Conservation (phyloP, 78 protist genomes). For the Emiliania huxleyi region DNA sequence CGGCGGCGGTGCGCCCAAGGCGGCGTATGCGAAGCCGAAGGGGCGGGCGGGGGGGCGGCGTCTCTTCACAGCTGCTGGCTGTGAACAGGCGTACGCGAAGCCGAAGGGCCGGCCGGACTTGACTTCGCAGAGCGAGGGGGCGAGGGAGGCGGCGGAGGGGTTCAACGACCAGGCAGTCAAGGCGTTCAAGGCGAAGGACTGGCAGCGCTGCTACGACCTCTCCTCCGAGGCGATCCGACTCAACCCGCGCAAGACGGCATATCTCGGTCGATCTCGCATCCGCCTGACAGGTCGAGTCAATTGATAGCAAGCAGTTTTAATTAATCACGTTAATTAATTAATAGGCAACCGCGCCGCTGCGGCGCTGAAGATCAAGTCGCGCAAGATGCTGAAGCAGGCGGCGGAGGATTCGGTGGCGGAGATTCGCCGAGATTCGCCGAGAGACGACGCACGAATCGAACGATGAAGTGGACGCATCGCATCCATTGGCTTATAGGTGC, state of each 20-base stretch:
- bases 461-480: too few species aligned
- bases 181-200: background rate
- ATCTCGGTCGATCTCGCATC: too few species aligned
- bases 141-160: background rate
- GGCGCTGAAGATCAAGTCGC: background rate
- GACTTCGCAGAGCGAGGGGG: background rate
- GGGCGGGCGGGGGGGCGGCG: too few species aligned
- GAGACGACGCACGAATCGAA: too few species aligned
- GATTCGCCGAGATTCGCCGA: too few species aligned
- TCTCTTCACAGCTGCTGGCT: background rate
- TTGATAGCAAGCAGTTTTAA: too few species aligned
- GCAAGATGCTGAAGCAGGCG: background rate
- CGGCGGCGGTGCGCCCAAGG: too few species aligned
- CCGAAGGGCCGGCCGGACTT: background rate
- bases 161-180: background rate
- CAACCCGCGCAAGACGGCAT: background rate
- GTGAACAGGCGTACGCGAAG: background rate
- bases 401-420: conserved; percentile 40
- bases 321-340: background rate
- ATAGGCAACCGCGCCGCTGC: conserved; percentile 47
- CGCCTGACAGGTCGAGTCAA: too few species aligned
- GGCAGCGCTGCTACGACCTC: background rate
- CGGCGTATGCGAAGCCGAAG: too few species aligned
- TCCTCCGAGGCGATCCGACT: conserved; percentile 1
- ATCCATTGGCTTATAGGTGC: too few species aligned